Conservation (phyloP, 2,329 filamentous ascomycete genomes). For the Hymenoscyphus scutula region DNA sequence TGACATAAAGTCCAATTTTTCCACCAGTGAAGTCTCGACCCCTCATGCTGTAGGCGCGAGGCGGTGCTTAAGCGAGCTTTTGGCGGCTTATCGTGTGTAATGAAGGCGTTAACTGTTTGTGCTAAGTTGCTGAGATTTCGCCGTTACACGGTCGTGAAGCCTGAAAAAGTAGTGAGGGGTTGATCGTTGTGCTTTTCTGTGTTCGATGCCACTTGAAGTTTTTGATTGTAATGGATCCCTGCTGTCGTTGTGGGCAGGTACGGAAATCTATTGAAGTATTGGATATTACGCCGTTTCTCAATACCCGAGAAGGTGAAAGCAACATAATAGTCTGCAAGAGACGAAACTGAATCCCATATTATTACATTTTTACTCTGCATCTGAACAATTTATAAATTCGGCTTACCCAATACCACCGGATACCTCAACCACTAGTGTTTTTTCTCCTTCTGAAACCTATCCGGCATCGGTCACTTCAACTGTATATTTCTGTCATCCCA, state of each 20-base stretch:
- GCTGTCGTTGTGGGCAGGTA: no score
- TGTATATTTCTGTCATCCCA: no score
- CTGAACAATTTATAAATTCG: neutral
- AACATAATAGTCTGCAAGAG: neutral
- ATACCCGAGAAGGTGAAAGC: neutral
- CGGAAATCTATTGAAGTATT: neutral
- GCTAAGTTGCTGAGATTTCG: neutral
- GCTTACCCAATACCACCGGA: no score
- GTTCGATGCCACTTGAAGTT: neutral
- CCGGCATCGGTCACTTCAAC: no score
- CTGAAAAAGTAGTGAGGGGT: neutral
- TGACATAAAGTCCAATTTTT: neutral
- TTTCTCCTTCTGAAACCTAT: no score
- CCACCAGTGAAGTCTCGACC: neutral
- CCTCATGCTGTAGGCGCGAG: neutral
- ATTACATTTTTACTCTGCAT: neutral
- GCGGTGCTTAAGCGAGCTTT: neutral
- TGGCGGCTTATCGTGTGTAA: neutral
- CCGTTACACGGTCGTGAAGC: neutral
- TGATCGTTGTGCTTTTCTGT: neutral
- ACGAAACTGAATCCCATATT: neutral
- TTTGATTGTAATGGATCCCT: neutral
- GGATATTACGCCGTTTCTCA: neutral
- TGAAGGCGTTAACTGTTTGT: neutral
- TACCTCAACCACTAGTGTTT: no score